Evolutionary conservation across 805 yeast species (phyloP).

Genomic region (Zygosaccharomyces lentus): DNA sequence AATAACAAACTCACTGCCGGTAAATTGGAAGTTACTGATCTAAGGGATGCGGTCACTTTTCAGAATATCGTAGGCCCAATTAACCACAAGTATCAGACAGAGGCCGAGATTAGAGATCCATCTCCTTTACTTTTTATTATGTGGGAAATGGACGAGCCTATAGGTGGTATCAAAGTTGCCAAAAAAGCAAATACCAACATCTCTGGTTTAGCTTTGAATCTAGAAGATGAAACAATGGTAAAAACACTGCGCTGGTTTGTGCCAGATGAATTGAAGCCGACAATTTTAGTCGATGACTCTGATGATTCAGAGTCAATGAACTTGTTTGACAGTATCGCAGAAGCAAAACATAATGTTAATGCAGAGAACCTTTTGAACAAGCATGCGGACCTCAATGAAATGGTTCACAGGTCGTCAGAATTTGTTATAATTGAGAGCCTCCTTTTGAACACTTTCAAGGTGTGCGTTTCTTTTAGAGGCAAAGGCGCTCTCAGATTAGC

Average conservation of each 20-base stretch:
- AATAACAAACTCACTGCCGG: slow-evolving; percentile 54
- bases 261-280: slow-evolving; percentile 44
- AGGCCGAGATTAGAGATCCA: slow-evolving; percentile 12
- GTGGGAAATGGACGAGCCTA: slow-evolving; percentile 82
- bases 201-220: slow-evolving; percentile 63
- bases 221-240: slow-evolving; percentile 68
- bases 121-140: slow-evolving; percentile 41
- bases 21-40: slow-evolving; percentile 65
- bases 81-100: slow-evolving; percentile 17
- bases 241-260: slow-evolving; percentile 64
- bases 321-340: slow-evolving; percentile 11
- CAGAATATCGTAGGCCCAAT: slow-evolving; percentile 68
- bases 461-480: slow-evolving; percentile 74
- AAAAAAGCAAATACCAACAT: slow-evolving; percentile 55
- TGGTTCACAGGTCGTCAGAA: slow-evolving; percentile 72
- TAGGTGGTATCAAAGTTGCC: slow-evolving; percentile 88
- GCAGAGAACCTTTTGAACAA: slow-evolving; percentile 15
- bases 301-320: slow-evolving; percentile 6
- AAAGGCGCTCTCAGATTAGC: slow-evolving; percentile 63
- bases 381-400: slow-evolving; percentile 46
- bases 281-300: slow-evolving; percentile 16
- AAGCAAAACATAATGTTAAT: slow-evolving; percentile 11
- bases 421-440: slow-evolving; percentile 65
- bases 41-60: slow-evolving; percentile 52
- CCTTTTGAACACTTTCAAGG: slow-evolving; percentile 44